Conservation (phyloP, 179 eudicot species). For the Spinacia oleracea region DNA sequence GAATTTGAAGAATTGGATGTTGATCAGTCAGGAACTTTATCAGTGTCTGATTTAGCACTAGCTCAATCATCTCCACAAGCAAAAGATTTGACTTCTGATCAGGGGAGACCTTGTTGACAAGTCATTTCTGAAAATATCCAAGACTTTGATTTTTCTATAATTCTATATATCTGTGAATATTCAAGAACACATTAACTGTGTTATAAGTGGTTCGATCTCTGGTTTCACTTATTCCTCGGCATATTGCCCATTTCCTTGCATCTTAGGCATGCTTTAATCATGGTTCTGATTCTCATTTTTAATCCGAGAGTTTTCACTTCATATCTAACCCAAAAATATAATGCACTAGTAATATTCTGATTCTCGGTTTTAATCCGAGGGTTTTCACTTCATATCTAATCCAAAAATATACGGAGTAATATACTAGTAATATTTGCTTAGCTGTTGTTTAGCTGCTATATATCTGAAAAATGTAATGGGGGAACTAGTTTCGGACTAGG, state of each 20-base stretch:
- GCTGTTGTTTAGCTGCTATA: not conserved
- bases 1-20: slow-evolving; percentile 60
- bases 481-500: no score
- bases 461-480: not conserved
- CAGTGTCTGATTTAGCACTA: slow-evolving; percentile 31
- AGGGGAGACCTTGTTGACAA: not conserved
- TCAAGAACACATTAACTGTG: not conserved
- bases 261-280: not conserved
- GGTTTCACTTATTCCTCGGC: not conserved
- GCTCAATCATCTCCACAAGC: slow-evolving; percentile 31
- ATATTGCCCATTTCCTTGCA: not conserved
- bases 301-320: not conserved
- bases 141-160: slow-evolving; percentile 3
- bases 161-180: not conserved
- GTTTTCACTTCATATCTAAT: not conserved
- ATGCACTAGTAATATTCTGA: no score
- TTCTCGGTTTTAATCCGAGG: no score
- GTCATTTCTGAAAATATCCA: not conserved
- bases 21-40: slow-evolving; percentile 37
- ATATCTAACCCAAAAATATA: not conserved
- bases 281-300: not conserved
- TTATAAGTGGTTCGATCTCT: not conserved
- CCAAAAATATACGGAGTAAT: no score
- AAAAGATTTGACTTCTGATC: not conserved
- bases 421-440: not conserved